Conservation (phyloP, 2,329 filamentous ascomycete species). For the Fusarium veterinarium region DNA sequence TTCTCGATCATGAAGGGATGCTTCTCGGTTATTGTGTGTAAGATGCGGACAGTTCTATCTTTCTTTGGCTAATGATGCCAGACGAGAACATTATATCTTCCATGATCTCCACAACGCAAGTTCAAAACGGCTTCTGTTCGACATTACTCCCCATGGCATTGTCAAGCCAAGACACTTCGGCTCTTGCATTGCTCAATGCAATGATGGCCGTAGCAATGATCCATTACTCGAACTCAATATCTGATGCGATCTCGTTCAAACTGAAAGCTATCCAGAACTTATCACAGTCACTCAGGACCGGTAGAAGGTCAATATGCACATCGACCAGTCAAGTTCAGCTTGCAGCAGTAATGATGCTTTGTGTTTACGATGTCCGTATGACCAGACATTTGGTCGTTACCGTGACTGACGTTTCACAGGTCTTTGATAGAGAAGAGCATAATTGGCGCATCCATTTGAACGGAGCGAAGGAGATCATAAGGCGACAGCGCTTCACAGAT, state of each 20-base stretch:
- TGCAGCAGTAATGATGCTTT: slow-evolving; percentile 4
- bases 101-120: not conserved
- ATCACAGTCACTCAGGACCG: not conserved
- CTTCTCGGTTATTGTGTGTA: not conserved
- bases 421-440: not conserved
- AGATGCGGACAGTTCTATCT: fast-evolving
- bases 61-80: not conserved
- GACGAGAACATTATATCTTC: not conserved
- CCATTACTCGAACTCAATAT: not conserved
- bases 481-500: not conserved
- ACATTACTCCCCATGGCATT: not conserved
- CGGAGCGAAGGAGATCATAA: not conserved
- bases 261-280: not conserved
- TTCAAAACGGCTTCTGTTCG: not conserved
- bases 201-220: not conserved
- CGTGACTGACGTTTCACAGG: not conserved
- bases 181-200: not conserved
- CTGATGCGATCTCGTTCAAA: not conserved
- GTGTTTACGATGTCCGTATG: not conserved
- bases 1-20: not conserved
- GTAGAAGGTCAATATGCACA: not conserved
- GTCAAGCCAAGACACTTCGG: not conserved
- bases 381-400: fast-evolving
- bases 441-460: not conserved
- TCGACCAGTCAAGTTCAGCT: not conserved